Evolutionary conservation across 208 protist genomes (phyloP).

Genomic region (Naegleria lovaniensis): DNA sequence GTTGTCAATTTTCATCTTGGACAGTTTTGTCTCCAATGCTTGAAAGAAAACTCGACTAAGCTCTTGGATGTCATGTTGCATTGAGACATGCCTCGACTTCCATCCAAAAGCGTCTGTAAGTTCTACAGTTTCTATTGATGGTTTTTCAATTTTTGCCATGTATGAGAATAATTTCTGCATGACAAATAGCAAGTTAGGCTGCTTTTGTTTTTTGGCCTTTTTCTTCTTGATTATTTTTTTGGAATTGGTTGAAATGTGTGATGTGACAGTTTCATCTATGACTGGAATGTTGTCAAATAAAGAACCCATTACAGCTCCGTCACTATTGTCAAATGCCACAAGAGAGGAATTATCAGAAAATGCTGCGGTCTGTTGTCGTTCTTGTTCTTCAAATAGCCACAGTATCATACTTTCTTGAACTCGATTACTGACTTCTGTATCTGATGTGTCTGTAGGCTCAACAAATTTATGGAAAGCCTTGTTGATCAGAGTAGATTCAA

Average conservation of each 20-base stretch:
- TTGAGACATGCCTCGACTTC: not conserved
- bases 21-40: not conserved
- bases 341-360: not conserved
- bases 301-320: not conserved
- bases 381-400: conserved; percentile 9
- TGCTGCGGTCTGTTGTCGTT: not conserved
- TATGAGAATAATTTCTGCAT: not conserved
- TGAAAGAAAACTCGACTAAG: not conserved
- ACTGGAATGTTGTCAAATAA: not conserved
- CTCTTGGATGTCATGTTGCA: conserved; percentile 26
- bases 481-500: not conserved
- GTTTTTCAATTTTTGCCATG: not conserved
- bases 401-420: not conserved
- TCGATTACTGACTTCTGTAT: not conserved
- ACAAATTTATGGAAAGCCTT: not conserved
- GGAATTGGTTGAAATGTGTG: too few relatives aligned
- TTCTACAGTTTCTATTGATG: not conserved
- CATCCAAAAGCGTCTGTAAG: conserved; percentile 9
- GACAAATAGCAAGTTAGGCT: conserved; percentile 1
- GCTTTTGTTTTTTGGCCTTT: not conserved
- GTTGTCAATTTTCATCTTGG: not conserved
- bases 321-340: not conserved
- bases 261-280: not conserved
- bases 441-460: not conserved
- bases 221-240: not conserved